Percentiles rank a stretch among this genome's conserved stretches.
Conservation (phyloP, 1,284 basidiomycete genomes). For the Somion occarium region DNA sequence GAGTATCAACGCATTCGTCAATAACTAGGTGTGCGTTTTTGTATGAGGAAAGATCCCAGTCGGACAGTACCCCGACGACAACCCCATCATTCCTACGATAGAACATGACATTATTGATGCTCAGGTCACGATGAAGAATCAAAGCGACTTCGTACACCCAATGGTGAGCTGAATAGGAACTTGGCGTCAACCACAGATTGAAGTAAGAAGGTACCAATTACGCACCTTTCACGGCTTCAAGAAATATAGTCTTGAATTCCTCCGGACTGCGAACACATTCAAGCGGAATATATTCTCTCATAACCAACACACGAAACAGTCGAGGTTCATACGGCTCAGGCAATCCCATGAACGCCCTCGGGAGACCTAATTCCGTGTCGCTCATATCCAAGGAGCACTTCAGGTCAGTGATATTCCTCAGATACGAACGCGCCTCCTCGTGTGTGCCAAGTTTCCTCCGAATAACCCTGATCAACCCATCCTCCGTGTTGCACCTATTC, state of each 20-base stretch:
- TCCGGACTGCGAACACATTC: conserved; percentile 16
- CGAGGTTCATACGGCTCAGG: conserved; percentile 1
- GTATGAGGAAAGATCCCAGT: conserved; percentile 18
- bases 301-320: conserved; percentile 11
- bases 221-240: conserved; percentile 21
- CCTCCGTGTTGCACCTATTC: not conserved
- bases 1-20: too few species aligned
- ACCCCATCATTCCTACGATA: conserved; percentile 3
- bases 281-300: conserved; percentile 13
- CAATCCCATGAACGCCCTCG: not conserved
- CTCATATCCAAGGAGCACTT: conserved; percentile 8
- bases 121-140: conserved; percentile 24
- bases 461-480: not conserved
- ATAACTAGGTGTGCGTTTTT: not conserved
- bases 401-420: conserved; percentile 7
- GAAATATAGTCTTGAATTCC: conserved; percentile 19
- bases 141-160: conserved; percentile 6
- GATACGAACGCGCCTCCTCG: not conserved
- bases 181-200: not conserved
- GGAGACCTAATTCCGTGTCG: not conserved
- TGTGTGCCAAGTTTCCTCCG: not conserved
- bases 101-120: conserved; percentile 27
- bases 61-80: conserved; percentile 22
- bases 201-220: not conserved
- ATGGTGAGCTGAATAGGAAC: conserved; percentile 8